Percentiles rank a stretch among this genome's conserved stretches.
Evolutionary conservation across 176 grass and related monocot species (phyloP).

Genomic region (Oryza rufipogon): DNA sequence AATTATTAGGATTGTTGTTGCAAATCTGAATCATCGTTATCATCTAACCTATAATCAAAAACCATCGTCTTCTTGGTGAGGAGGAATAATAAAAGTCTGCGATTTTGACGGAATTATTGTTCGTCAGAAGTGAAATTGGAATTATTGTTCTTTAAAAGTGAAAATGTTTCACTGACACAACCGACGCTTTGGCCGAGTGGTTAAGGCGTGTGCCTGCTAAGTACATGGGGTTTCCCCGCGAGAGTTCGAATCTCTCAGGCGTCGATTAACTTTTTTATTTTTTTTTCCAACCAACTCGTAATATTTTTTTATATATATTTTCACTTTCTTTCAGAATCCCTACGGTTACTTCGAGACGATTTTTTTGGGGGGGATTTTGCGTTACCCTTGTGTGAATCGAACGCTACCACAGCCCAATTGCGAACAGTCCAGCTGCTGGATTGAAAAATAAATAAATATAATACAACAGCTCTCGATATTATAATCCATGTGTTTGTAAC

Average conservation of each 20-base stretch:
- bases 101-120: not conserved
- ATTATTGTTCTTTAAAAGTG: not conserved
- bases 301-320: no score
- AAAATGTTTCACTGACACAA: accelerated
- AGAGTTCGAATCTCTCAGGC: slow-evolving; percentile 97
- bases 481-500: no score
- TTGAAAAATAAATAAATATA: not conserved
- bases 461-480: no score
- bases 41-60: not conserved
- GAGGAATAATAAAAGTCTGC: no score
- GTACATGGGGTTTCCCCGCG: slow-evolving; percentile 93
- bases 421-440: not conserved
- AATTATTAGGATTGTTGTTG: not conserved
- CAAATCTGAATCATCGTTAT: not conserved
- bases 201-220: slow-evolving; percentile 99
- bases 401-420: not conserved
- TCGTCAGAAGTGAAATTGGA: not conserved
- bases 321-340: not conserved
- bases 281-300: no score
- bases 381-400: not conserved
- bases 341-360: not conserved
- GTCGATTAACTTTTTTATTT: not conserved
- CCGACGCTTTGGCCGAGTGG: slow-evolving; percentile 48
- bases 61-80: no score
- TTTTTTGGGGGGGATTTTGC: not conserved